Percentiles rank a stretch among this genome's conserved stretches.
These are phyloP conservation scores for Waitea zeae DNA, from an alignment of 1,284 basidiomycete genomes.

Conservation along the genomic window DNA sequence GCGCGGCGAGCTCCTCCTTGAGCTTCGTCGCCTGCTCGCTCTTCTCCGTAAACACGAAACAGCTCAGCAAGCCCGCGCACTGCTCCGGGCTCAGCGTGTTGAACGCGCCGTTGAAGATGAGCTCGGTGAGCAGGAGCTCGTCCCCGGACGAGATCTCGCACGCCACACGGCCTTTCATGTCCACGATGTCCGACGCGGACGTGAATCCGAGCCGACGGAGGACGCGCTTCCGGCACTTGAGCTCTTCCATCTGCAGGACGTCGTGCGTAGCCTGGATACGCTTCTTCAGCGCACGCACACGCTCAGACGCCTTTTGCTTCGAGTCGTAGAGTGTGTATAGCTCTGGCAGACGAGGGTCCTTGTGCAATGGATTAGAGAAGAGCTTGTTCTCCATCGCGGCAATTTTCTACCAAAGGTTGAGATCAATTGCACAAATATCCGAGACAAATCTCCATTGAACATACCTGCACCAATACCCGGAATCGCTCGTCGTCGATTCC, in stretches of 20 bases:
- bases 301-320: slow-evolving; percentile 59
- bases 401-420: slow-evolving; percentile 51
- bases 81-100: slow-evolving; percentile 84
- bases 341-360: slow-evolving; percentile 55
- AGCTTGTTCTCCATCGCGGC: slow-evolving; percentile 73
- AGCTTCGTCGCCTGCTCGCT: slow-evolving; percentile 79
- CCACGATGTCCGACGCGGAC: slow-evolving; percentile 79
- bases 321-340: slow-evolving; percentile 67
- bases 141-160: slow-evolving; percentile 98
- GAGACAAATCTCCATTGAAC: neutral
- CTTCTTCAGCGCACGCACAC: slow-evolving; percentile 66
- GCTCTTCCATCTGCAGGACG: slow-evolving; percentile 90
- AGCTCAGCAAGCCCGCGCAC: slow-evolving; percentile 82
- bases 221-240: slow-evolving; percentile 91
- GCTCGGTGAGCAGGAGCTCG: slow-evolving; percentile 89
- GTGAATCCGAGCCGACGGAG: slow-evolving; percentile 88
- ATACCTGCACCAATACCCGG: slow-evolving; percentile 66
- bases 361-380: slow-evolving; percentile 59
- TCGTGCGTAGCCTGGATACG: slow-evolving; percentile 84
- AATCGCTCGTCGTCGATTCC: slow-evolving; percentile 92
- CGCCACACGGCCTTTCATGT: slow-evolving; percentile 95
- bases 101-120: slow-evolving; percentile 96
- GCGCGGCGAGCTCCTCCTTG: slow-evolving; percentile 85
- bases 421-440: neutral
- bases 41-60: slow-evolving; percentile 98